phyloP scores from a whole-genome alignment of 306 rosid species.

The Vachellia collinsii region DNA sequence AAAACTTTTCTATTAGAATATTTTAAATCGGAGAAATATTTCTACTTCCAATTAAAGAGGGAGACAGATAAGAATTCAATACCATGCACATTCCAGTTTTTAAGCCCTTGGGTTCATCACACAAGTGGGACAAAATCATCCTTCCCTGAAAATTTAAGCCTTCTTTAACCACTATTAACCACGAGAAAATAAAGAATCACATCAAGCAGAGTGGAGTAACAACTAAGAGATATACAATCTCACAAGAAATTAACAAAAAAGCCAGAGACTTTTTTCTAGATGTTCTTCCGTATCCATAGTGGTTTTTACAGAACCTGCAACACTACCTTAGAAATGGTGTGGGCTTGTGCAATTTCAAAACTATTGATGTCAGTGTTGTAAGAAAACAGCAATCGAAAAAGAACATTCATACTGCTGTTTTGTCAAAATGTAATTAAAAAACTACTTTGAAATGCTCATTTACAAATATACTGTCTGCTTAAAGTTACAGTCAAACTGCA shows the following conservation, averaged over 20 bases:
- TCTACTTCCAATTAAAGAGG: background rate
- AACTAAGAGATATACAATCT: slow-evolving; percentile 14
- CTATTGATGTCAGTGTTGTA: background rate
- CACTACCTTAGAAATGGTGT: background rate
- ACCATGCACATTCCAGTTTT: slow-evolving; percentile 99
- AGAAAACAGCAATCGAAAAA: background rate
- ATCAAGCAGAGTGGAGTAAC: slow-evolving; percentile 11
- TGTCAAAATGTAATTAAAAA: background rate
- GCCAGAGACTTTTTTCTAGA: background rate
- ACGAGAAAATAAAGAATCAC: slow-evolving; percentile 6
- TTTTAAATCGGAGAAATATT: background rate
- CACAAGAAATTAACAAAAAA: slow-evolving; percentile 1
- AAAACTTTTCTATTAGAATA: slow-evolving; percentile 5
- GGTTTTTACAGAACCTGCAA: background rate
- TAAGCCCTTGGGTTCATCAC: slow-evolving; percentile 98
- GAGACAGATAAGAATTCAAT: slow-evolving; percentile 32
- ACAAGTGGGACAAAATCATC: slow-evolving; percentile 90
- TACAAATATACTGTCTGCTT: background rate
- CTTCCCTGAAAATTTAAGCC: slow-evolving; percentile 81
- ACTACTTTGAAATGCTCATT: background rate
- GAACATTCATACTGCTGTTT: background rate
- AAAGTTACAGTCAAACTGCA: background rate
- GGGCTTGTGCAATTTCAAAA: background rate
- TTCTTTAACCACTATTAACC: slow-evolving; percentile 31
- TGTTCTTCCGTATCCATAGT: background rate